phyloP scores from a whole-genome alignment of 2,329 filamentous ascomycete species.

The Chrysoporthe cubensis region DNA sequence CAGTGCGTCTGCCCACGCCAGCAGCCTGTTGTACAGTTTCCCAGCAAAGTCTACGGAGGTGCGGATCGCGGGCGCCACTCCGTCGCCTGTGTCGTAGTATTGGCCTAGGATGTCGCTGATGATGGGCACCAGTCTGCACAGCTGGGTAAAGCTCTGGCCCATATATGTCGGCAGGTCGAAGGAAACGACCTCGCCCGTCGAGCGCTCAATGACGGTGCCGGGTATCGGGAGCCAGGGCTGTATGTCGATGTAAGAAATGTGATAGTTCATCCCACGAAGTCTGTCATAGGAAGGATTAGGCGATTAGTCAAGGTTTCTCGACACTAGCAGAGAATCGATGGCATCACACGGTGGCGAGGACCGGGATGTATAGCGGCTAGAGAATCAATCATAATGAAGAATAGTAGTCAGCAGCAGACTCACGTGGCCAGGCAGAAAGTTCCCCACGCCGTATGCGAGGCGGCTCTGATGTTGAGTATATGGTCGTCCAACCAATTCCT shows the following conservation, averaged over 20 bases:
- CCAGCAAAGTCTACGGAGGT: constrained; percentile 27
- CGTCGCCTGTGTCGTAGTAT: constrained; percentile 26
- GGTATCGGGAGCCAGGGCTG: constrained; percentile 22
- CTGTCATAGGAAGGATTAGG: background rate
- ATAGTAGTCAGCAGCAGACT: background rate
- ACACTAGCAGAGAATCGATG: background rate
- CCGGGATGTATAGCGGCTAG: too few relatives aligned
- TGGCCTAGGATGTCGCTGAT: constrained; percentile 23
- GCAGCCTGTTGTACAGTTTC: constrained; percentile 30
- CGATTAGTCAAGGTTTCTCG: background rate
- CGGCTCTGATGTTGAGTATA: constrained; percentile 20
- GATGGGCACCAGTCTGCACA: constrained; percentile 29
- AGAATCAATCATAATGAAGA: too few relatives aligned
- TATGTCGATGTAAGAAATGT: constrained; percentile 15
- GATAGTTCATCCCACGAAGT: constrained; percentile 22
- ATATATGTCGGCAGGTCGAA: constrained; percentile 30
- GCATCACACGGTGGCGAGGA: too few relatives aligned
- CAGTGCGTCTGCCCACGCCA: constrained; percentile 30
- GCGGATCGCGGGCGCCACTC: constrained; percentile 16
- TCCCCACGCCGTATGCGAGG: constrained; percentile 27
- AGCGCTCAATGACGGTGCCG: constrained; percentile 15
- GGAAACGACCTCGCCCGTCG: constrained; percentile 6
- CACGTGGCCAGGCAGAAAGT: constrained; percentile 25
- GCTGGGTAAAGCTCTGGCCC: constrained; percentile 28
- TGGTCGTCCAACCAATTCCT: constrained; percentile 26